phyloP scores from a whole-genome alignment of 306 rosid species.

The Dalbergia cochinchinensis region DNA sequence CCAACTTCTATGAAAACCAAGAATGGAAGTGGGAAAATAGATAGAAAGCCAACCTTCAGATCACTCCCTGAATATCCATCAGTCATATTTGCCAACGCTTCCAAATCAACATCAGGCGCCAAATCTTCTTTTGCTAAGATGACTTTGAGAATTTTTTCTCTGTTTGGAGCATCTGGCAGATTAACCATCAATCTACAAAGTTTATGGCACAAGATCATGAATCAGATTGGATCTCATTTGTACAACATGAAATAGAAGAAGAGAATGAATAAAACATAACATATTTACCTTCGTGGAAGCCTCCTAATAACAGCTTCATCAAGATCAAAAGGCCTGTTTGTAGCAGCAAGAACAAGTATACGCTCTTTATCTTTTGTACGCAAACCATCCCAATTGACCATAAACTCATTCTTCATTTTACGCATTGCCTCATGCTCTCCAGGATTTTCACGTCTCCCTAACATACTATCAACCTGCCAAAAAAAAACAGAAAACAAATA shows the following conservation, averaged over 20 bases:
- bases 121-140: conserved; percentile 87
- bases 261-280: neutral
- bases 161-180: conserved; percentile 84
- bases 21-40: conserved; percentile 13
- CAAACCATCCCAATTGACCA: conserved; percentile 99
- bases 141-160: conserved; percentile 82
- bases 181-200: conserved; percentile 87
- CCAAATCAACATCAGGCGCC: conserved; percentile 76
- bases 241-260: conserved; percentile 18
- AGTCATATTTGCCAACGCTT: conserved; percentile 79
- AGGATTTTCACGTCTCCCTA: conserved; percentile 97
- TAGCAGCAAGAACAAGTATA: conserved; percentile 96
- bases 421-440: conserved; percentile 99
- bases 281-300: conserved; percentile 86
- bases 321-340: conserved; percentile 98
- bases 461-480: conserved; percentile 93
- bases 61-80: conserved; percentile 98
- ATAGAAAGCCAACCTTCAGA: conserved; percentile 69
- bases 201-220: neutral
- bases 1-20: conserved; percentile 37
- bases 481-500: conserved; percentile 34
- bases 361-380: conserved; percentile 97
- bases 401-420: conserved; percentile 98
- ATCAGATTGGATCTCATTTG: conserved; percentile 19
- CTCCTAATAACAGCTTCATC: conserved; percentile 99